Evolutionary conservation across 2,329 filamentous ascomycete species (phyloP).

Genomic region (Raffaelea albimanens): DNA sequence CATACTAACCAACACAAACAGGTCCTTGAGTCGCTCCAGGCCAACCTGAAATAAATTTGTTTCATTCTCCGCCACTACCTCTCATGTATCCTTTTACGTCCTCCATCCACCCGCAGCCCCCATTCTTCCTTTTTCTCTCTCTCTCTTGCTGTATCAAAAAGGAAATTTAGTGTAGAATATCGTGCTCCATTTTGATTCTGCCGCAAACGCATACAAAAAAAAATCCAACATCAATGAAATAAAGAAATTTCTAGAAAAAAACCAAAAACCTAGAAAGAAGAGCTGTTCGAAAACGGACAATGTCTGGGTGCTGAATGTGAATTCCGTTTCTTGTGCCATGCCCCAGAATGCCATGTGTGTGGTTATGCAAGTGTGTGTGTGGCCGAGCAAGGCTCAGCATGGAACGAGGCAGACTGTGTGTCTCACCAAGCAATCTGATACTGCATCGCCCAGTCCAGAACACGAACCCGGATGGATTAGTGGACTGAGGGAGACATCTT

Average conservation of each 20-base stretch:
- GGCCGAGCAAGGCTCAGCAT: too few relatives aligned
- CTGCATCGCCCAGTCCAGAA: too few relatives aligned
- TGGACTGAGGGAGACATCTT: too few relatives aligned
- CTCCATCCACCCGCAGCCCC: background rate
- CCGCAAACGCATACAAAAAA: constrained; percentile 5
- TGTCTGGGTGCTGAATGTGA: too few relatives aligned
- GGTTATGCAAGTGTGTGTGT: too few relatives aligned
- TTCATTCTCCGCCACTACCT: background rate
- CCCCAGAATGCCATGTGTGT: too few relatives aligned
- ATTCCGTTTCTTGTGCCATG: too few relatives aligned
- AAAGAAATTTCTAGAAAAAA: background rate
- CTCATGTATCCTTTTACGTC: background rate
- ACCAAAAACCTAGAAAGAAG: too few relatives aligned
- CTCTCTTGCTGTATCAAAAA: constrained; percentile 1
- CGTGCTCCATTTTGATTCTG: constrained; percentile 16
- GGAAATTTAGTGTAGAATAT: constrained; percentile 26
- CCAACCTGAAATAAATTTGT: constrained; percentile 60
- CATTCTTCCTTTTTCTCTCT: background rate
- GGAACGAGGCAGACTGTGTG: too few relatives aligned
- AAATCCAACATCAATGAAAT: background rate
- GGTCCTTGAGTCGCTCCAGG: constrained; percentile 78
- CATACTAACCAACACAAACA: constrained; percentile 22
- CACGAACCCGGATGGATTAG: too few relatives aligned
- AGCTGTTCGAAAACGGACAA: too few relatives aligned
- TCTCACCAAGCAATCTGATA: too few relatives aligned